phyloP scores from a whole-genome alignment of 495 filamentous ascomycete species.

The Sordaria brevicollis region DNA sequence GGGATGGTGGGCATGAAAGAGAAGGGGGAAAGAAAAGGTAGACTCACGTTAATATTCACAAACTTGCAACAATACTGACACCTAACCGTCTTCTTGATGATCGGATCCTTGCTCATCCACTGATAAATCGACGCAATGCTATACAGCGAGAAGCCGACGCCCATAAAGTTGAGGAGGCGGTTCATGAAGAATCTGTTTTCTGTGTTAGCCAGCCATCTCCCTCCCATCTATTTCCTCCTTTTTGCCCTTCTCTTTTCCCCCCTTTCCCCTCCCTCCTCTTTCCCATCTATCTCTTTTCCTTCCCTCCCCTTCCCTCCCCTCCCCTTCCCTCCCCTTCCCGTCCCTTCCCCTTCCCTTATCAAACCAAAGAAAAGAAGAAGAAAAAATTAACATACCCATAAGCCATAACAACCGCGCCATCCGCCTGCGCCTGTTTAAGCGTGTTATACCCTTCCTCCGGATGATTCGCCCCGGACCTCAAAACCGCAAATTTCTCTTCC shows the following conservation, averaged over 20 bases:
- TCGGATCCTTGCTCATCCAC: conserved; percentile 47
- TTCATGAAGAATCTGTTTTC: conserved; percentile 51
- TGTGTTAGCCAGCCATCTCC: neutral
- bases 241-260: too few relatives aligned
- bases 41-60: conserved; percentile 52
- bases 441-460: conserved; percentile 50
- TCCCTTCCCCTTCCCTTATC: too few relatives aligned
- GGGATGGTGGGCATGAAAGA: too few relatives aligned
- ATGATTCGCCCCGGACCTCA: conserved; percentile 46
- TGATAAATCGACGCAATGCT: conserved; percentile 56
- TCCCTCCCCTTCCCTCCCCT: too few relatives aligned
- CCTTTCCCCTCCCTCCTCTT: too few relatives aligned
- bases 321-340: too few relatives aligned
- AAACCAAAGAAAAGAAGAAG: neutral
- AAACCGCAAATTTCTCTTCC: conserved; percentile 63
- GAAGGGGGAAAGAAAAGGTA: neutral
- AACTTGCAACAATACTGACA: conserved; percentile 63
- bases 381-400: conserved; percentile 43
- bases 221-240: neutral
- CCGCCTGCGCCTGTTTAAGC: conserved; percentile 51
- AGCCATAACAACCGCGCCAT: conserved; percentile 62
- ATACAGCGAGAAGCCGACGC: conserved; percentile 57
- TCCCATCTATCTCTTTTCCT: too few relatives aligned
- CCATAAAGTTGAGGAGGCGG: conserved; percentile 53
- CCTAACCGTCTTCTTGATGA: conserved; percentile 60